Conservation (phyloP, 768 basidiomycete species). For the Cyathus striatus region DNA sequence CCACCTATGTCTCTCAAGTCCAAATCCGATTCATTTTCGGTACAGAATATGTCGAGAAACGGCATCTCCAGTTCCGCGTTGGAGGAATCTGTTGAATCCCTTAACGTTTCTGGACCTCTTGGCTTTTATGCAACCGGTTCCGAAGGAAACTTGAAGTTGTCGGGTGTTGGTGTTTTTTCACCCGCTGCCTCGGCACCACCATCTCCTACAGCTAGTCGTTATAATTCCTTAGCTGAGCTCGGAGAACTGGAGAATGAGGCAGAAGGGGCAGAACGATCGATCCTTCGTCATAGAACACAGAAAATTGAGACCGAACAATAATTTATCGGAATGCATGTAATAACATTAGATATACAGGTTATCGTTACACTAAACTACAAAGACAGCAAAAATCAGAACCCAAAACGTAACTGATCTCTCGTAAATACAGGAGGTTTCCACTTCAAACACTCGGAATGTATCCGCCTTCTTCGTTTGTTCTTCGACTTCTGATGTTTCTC, state of each 20-base stretch:
- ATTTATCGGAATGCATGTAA: slow-evolving; percentile 1
- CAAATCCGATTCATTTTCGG: slow-evolving; percentile 16
- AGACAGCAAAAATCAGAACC: slow-evolving; percentile 32
- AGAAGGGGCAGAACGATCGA: too few relatives aligned
- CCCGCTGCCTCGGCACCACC: slow-evolving; percentile 63
- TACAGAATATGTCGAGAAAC: slow-evolving; percentile 8
- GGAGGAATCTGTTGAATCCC: background rate
- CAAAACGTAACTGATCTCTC: slow-evolving; percentile 82
- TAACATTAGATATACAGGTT: slow-evolving; percentile 9
- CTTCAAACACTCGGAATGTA: slow-evolving; percentile 72
- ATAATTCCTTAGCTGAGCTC: slow-evolving; percentile 16
- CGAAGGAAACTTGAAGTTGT: slow-evolving; percentile 45
- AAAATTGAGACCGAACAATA: slow-evolving; percentile 2
- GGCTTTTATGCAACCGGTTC: slow-evolving; percentile 46
- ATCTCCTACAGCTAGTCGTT: slow-evolving; percentile 53
- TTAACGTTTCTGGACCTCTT: slow-evolving; percentile 24
- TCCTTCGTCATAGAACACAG: slow-evolving; percentile 17
- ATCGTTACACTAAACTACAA: slow-evolving; percentile 11
- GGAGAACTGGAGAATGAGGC: too few relatives aligned
- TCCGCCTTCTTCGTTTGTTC: slow-evolving; percentile 72
- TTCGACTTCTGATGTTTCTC: slow-evolving; percentile 86
- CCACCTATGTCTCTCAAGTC: slow-evolving; percentile 17
- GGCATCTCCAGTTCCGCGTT: slow-evolving; percentile 7
- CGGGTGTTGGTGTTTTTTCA: slow-evolving; percentile 71
- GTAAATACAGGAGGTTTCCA: slow-evolving; percentile 98